Base-by-base conservation (phyloP, 148 eudicot genomes). In the Dysphania ambrosioides region DNA sequence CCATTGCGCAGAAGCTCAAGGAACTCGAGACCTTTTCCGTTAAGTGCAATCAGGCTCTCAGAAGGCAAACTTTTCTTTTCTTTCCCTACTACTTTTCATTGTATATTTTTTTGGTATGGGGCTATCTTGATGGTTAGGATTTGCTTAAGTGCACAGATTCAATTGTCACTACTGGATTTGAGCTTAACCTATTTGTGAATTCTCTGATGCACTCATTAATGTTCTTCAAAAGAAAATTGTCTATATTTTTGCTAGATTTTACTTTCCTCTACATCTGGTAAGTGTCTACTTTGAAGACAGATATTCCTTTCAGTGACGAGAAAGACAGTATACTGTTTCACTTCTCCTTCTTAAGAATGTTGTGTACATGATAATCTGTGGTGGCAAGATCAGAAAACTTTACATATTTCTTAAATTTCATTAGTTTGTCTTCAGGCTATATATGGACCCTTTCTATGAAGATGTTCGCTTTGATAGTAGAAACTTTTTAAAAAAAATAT, bases 31-130 rank as follows among this genome's bases (percentile, higher is more conserved):
- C 82, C 23, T 87, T 85, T 36, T 75, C 86, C 29, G 83, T 85
- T 27, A 96, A 96, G 47, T 83, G 90, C 84, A 92, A 96, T 72
- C 97, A 92, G 82, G 87, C 94, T 77, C 83, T 90, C 47, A 85
- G 83, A 79, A 92, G 94, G 99, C 83, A 56, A 66, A n/a, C 9
- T 40, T 72, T 74, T 47, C 38, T 55, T 9, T 18, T 60, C 0
- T 77, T 38, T n/a, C 12, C 26, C 13, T 31, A 38, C 34, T 72
- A 56, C 57, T 32, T 41, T 12, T 40, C n/a, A 19, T 8, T 55
- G 15, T 38, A n/a, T n/a, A n/a, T 24, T 11, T 55, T 63, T 61
- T 9, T 24, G 44, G 55, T 41, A 13, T 10, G 57, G 11, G 55
- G 66, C 26, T 70, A 13, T 12, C 18, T 15, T 18, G 30, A 13